These are phyloP conservation scores for Ogataea trehalophila DNA, from an alignment of 805 yeast species.

Conservation along the genomic window DNA sequence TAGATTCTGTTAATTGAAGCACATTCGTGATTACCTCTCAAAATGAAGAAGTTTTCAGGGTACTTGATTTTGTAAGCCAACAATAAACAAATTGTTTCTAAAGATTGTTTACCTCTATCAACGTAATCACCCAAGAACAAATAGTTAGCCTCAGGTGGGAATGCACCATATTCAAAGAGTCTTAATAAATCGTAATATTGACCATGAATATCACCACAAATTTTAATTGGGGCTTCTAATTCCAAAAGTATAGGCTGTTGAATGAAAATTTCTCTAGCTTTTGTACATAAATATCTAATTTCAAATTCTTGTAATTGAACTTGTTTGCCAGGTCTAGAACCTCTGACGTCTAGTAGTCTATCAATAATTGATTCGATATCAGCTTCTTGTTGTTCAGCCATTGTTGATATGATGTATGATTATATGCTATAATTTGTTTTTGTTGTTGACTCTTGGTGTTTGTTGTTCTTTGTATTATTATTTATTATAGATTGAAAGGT, in stretches of 20 bases:
- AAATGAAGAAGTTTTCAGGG: slow-evolving; percentile 94
- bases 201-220: slow-evolving; percentile 98
- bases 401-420: slow-evolving; percentile 1
- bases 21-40: slow-evolving; percentile 98
- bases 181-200: slow-evolving; percentile 95
- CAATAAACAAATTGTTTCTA: slow-evolving; percentile 91
- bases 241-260: slow-evolving; percentile 95
- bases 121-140: slow-evolving; percentile 95
- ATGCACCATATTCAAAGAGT: slow-evolving; percentile 96
- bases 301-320: slow-evolving; percentile 92
- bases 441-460: neutral
- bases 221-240: slow-evolving; percentile 94
- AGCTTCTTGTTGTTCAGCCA: slow-evolving; percentile 54
- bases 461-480: neutral
- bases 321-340: slow-evolving; percentile 97
- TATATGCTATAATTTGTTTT: slow-evolving; percentile 1
- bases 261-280: slow-evolving; percentile 96
- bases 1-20: slow-evolving; percentile 97
- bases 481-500: no score
- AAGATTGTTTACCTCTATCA: slow-evolving; percentile 96
- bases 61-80: slow-evolving; percentile 96
- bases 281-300: slow-evolving; percentile 91
- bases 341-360: slow-evolving; percentile 94
- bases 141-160: slow-evolving; percentile 98
- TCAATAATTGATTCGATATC: slow-evolving; percentile 97